Conservation (phyloP, 441 rosid species). For the Jatropha podagrica region DNA sequence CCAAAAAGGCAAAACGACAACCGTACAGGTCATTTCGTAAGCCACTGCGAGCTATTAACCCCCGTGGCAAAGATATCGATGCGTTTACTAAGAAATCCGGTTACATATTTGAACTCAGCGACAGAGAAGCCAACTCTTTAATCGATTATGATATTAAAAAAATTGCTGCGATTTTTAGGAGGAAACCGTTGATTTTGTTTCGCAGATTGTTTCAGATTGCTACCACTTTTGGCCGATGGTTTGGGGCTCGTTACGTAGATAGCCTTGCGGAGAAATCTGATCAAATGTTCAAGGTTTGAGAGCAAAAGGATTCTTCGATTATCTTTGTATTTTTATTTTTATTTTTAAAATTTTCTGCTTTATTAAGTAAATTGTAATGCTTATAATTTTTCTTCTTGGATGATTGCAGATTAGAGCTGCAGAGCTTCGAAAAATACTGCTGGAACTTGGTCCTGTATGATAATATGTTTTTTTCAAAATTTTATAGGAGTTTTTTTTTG, state of each 20-base stretch:
- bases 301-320: neutral
- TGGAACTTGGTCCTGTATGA: conserved; percentile 86
- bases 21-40: neutral
- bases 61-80: conserved; percentile 45
- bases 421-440: conserved; percentile 73
- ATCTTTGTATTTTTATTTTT: neutral
- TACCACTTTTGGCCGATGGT: conserved; percentile 72
- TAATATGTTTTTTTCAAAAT: too few relatives aligned
- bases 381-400: neutral
- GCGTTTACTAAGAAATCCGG: conserved; percentile 83
- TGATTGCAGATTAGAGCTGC: conserved; percentile 76
- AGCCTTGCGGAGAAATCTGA: conserved; percentile 59
- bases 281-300: conserved; percentile 64
- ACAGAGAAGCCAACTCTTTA: conserved; percentile 61
- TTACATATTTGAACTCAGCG: conserved; percentile 62
- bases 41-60: conserved; percentile 25
- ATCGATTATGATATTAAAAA: conserved; percentile 47
- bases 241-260: conserved; percentile 65
- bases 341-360: neutral
- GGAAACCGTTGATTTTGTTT: conserved; percentile 65
- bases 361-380: neutral
- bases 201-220: conserved; percentile 74
- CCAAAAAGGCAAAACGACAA: neutral
- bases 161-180: conserved; percentile 50
- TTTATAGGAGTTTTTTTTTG: conserved; percentile 4